A percentile compares a stretch with the other conserved stretches of the same genome.
Evolutionary conservation across 2,329 filamentous ascomycete genomes (phyloP).

Genomic region (Pseudohalonectria lignicola): DNA sequence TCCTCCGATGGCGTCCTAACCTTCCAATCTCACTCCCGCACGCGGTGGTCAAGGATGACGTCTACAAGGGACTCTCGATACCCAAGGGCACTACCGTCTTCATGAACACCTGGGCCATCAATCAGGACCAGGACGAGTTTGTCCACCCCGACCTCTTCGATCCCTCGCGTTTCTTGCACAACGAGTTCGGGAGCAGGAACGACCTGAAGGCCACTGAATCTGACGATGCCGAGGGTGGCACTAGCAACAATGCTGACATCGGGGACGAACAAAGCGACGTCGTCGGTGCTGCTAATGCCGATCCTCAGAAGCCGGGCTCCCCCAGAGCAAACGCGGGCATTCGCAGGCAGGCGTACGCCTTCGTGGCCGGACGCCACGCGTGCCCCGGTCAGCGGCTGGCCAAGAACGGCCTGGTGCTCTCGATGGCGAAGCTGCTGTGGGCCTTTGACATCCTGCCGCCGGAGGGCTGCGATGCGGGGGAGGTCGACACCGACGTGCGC

Average conservation of each 20-base stretch:
- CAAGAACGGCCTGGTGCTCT: slow-evolving; percentile 12
- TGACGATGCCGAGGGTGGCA: no score
- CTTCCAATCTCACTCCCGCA: slow-evolving; percentile 20
- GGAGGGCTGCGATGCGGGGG: background rate
- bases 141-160: slow-evolving; percentile 11
- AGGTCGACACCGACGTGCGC: slow-evolving; percentile 6
- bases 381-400: slow-evolving; percentile 15
- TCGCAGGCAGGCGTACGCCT: slow-evolving; percentile 17
- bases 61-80: slow-evolving; percentile 35
- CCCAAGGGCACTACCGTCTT: slow-evolving; percentile 33
- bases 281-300: background rate
- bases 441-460: slow-evolving; percentile 21
- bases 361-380: slow-evolving; percentile 31
- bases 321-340: background rate
- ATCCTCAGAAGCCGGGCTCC: no score
- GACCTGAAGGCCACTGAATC: background rate
- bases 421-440: slow-evolving; percentile 30
- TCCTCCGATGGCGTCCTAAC: background rate
- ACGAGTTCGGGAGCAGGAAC: slow-evolving; percentile 5
- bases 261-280: no score
- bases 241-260: no score
- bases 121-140: slow-evolving; percentile 11
- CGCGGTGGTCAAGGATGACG: slow-evolving; percentile 28
- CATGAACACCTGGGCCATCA: slow-evolving; percentile 19
- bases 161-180: slow-evolving; percentile 9